Conservation (phyloP, 768 basidiomycete genomes). For the Calvatia gigantea region DNA sequence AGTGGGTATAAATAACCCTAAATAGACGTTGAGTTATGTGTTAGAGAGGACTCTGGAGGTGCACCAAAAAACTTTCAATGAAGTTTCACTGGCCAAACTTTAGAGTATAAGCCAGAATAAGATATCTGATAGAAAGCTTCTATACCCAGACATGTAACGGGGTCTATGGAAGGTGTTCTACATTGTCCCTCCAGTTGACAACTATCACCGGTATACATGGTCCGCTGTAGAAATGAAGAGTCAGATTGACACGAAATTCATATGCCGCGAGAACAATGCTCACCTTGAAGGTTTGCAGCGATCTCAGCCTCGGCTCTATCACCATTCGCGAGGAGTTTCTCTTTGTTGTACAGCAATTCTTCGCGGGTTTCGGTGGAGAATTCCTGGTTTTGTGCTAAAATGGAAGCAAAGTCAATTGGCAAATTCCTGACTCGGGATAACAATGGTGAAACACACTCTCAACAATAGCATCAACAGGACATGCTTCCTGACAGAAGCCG, state of each 20-base stretch:
- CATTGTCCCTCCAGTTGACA: constrained; percentile 10
- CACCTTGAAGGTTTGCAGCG: constrained; percentile 87
- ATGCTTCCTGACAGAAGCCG: constrained; percentile 99
- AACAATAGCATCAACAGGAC: constrained; percentile 98
- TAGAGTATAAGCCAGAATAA: neutral
- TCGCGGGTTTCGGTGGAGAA: constrained; percentile 97
- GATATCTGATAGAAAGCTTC: constrained; percentile 12
- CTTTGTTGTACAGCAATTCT: constrained; percentile 98
- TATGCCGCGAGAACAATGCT: constrained; percentile 18
- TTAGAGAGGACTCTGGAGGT: neutral
- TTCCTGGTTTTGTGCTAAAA: constrained; percentile 91
- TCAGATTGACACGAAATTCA: constrained; percentile 19
- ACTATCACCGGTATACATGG: constrained; percentile 74
- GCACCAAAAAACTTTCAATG: neutral
- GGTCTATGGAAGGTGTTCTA: constrained; percentile 11
- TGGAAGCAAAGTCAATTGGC: constrained; percentile 3
- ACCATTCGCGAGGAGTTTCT: constrained; percentile 94
- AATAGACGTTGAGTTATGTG: neutral
- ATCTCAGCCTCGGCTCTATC: constrained; percentile 97
- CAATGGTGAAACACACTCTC: constrained; percentile 71
- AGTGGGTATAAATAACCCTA: constrained; percentile 8
- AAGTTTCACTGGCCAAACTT: neutral
- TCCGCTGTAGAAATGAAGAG: constrained; percentile 52
- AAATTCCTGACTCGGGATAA: constrained; percentile 3
- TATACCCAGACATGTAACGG: constrained; percentile 12